Evolutionary conservation across 2,329 filamentous ascomycete species (phyloP), one percentile per base, ranked within the genome.

Genomic region (Mollisia scopiformis): DNA sequence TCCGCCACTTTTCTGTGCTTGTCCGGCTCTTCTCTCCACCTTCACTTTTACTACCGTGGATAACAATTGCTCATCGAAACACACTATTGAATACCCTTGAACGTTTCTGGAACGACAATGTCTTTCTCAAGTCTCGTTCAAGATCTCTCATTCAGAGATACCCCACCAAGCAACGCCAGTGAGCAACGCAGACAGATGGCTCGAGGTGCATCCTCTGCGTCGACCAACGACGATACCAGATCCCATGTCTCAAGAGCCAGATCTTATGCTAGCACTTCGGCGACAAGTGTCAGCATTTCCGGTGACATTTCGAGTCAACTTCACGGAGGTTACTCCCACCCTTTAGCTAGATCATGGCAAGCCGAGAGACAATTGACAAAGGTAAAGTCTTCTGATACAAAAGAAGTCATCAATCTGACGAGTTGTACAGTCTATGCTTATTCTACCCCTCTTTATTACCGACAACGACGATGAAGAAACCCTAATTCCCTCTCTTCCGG

Each of bases 371-470:
- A 94, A 78, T 82, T 95, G 74, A 94, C 91, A 64, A 94, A 94
- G 87, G 91, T 91, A 68, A 59, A 33, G 19, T 11, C 13, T 33
- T 35, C 13, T 23, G 16, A 3, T 28, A 21, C 33, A 30, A 21
- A 31, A 21, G 14, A 21, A 19, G 31, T 28, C 25, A 33, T 51
- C 33, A n/a, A n/a, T 31, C 54, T 61, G 39, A 62, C 55, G 16
- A 6, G 27, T 6, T 11, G 3, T n/a, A 35, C 71, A 97, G 92
- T 95, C 93, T 37, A 98, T 98, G 95, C 89, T 99, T 72, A 97
- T 99, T 72, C 98, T 96, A 78, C 95, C 95, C 13, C 84, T 99
- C 68, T 99, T 99, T 80, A 87, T 99, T 67, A 96, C 95, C 71
- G 95, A 99, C 77, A 87, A 91, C 73, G 91, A 94, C 35, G 92